phyloP scores from a whole-genome alignment of 441 rosid genomes.

The Omphalea diandra region DNA sequence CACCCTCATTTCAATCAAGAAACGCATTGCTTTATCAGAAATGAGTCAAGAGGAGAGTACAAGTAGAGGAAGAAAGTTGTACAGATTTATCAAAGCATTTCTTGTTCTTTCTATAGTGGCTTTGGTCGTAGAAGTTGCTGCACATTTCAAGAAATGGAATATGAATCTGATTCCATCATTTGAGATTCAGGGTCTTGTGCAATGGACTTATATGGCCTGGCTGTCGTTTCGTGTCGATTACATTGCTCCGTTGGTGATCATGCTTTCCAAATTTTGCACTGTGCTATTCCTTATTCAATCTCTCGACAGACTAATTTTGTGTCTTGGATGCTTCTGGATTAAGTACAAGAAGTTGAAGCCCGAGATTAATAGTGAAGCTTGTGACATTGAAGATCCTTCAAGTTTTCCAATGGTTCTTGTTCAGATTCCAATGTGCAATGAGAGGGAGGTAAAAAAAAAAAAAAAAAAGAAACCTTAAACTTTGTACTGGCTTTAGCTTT shows the following conservation, averaged over 20 bases:
- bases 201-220: slow-evolving; percentile 79
- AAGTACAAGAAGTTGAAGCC: slow-evolving; percentile 71
- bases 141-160: slow-evolving; percentile 76
- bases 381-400: slow-evolving; percentile 59
- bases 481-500: too few relatives aligned
- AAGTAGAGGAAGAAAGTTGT: slow-evolving; percentile 64
- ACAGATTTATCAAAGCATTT: slow-evolving; percentile 67
- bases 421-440: slow-evolving; percentile 99
- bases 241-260: slow-evolving; percentile 61
- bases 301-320: slow-evolving; percentile 68
- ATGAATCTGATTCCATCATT: slow-evolving; percentile 54
- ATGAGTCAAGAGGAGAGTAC: slow-evolving; percentile 55
- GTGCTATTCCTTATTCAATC: slow-evolving; percentile 83
- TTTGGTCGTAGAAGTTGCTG: slow-evolving; percentile 60
- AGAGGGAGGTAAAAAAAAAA: slow-evolving; percentile 61
- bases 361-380: slow-evolving; percentile 37
- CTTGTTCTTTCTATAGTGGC: slow-evolving; percentile 58
- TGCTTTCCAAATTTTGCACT: slow-evolving; percentile 67
- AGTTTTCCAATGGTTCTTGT: slow-evolving; percentile 85
- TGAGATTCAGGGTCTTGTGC: slow-evolving; percentile 71
- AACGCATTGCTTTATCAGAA: slow-evolving; percentile 50
- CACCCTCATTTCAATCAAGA: slow-evolving; percentile 49
- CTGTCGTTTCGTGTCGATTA: slow-evolving; percentile 67
- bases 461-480: too few relatives aligned
- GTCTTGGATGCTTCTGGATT: slow-evolving; percentile 90